phyloP scores from a whole-genome alignment of 2,329 filamentous ascomycete genomes.

The Cordyceps militaris region DNA sequence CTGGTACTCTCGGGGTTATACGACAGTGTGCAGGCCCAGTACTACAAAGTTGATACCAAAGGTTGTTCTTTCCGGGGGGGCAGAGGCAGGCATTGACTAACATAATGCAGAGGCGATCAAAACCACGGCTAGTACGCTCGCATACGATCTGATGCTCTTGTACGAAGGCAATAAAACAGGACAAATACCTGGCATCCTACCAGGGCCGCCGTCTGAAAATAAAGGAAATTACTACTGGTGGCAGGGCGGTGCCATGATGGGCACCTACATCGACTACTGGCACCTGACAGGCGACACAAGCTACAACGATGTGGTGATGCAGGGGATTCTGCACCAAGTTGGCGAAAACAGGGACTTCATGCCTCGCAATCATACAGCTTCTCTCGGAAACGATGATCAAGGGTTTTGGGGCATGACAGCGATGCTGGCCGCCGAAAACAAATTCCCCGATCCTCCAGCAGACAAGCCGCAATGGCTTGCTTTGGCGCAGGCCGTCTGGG shows the following conservation, averaged over 20 bases:
- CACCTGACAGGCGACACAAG: conserved; percentile 56
- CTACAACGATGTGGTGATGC: conserved; percentile 52
- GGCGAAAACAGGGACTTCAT: conserved; percentile 52
- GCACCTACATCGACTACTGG: conserved; percentile 64
- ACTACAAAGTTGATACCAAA: conserved; percentile 13
- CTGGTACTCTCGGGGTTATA: not conserved
- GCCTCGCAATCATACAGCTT: conserved; percentile 51
- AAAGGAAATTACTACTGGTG: conserved; percentile 64
- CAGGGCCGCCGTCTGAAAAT: conserved; percentile 34
- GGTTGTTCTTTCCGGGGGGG: not conserved
- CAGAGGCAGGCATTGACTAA: not conserved
- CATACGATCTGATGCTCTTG: conserved; percentile 36
- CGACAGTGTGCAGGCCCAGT: not conserved
- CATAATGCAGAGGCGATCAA: conserved; percentile 32
- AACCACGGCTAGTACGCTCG: conserved; percentile 31
- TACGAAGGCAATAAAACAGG: conserved; percentile 38
- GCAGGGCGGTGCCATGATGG: conserved; percentile 64
- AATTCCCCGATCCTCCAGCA: conserved; percentile 51
- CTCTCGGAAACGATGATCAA: conserved; percentile 63
- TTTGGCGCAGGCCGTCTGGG: conserved; percentile 63
- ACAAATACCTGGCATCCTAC: conserved; percentile 42
- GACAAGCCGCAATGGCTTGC: conserved; percentile 54
- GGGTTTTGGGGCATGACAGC: conserved; percentile 63
- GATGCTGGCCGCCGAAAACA: conserved; percentile 59
- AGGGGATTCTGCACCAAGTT: conserved; percentile 52